phyloP scores from a whole-genome alignment of 352 stramenopile species.

The Phytophthora sansomeana region DNA sequence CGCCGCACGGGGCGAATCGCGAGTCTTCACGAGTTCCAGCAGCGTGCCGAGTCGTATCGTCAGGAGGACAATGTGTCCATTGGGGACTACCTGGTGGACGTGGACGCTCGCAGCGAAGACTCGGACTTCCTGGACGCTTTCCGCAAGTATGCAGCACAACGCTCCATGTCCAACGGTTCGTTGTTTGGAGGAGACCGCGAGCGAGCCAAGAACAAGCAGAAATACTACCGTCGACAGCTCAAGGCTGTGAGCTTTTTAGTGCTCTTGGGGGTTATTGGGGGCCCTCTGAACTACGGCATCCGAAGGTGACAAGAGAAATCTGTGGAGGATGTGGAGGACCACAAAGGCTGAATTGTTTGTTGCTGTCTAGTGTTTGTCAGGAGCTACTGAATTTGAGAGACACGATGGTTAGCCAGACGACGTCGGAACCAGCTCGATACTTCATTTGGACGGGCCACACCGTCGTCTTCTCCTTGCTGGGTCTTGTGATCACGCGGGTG shows the following conservation, averaged over 20 bases:
- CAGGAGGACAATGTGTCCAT: slow-evolving; percentile 24
- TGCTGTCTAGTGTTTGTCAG: slow-evolving; percentile 32
- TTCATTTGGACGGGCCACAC: slow-evolving; percentile 70
- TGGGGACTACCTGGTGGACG: slow-evolving; percentile 32
- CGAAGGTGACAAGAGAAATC: slow-evolving; percentile 39
- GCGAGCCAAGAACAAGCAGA: slow-evolving; percentile 46
- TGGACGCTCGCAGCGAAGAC: slow-evolving; percentile 34
- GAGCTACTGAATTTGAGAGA: slow-evolving; percentile 47
- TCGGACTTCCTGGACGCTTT: slow-evolving; percentile 44
- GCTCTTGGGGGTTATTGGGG: slow-evolving; percentile 78
- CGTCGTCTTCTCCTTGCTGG: slow-evolving; percentile 64
- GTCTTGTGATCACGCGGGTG: slow-evolving; percentile 63
- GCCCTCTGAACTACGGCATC: slow-evolving; percentile 73
- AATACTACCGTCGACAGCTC: slow-evolving; percentile 64
- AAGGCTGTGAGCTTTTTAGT: slow-evolving; percentile 76
- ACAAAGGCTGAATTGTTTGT: background rate
- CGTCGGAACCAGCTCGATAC: slow-evolving; percentile 43
- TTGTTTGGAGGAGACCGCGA: slow-evolving; percentile 59
- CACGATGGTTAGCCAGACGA: slow-evolving; percentile 44
- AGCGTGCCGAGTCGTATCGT: slow-evolving; percentile 65
- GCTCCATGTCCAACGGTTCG: slow-evolving; percentile 52
- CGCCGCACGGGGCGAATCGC: slow-evolving; percentile 68
- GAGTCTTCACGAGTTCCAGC: slow-evolving; percentile 81
- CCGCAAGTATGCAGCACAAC: slow-evolving; percentile 46
- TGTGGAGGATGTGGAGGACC: background rate